Conservation (phyloP, 192 early-diverging fungal genomes). For the Coemansia sp. region DNA sequence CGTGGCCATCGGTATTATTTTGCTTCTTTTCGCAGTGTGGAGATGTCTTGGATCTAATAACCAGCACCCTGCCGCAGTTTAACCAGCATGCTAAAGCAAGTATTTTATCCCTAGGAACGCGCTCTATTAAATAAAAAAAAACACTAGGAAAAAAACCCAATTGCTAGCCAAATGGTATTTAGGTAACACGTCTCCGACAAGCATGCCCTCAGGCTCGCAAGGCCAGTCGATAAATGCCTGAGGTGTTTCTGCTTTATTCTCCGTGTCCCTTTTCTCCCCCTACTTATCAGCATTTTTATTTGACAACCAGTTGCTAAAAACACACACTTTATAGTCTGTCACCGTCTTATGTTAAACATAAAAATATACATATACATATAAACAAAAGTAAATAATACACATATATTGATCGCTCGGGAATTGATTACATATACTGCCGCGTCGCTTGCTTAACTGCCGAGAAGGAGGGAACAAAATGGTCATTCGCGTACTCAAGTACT, state of each 20-base stretch:
- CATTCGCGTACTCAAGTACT: slow-evolving; percentile 30
- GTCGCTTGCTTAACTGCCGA: not conserved
- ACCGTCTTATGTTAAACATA: no score
- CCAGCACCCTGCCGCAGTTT: slow-evolving; percentile 1
- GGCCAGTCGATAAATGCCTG: not conserved
- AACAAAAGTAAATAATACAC: not conserved
- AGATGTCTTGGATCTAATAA: not conserved
- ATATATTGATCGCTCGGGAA: not conserved
- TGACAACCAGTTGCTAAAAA: no score
- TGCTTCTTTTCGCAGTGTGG: not conserved
- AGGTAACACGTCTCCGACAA: not conserved
- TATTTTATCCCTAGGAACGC: not conserved
- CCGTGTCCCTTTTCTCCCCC: not conserved
- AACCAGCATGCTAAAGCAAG: not conserved
- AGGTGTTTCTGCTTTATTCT: not conserved
- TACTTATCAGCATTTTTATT: not conserved
- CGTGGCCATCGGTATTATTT: slow-evolving; percentile 1
- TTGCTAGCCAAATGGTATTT: not conserved
- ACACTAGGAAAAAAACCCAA: not conserved
- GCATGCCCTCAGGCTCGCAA: not conserved
- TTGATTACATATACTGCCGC: not conserved
- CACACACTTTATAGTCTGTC: no score
- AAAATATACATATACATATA: not conserved
- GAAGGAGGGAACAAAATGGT: not conserved
- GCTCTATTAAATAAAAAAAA: not conserved